Conservation (phyloP, 164 flowering plant genomes). For the Stephania cephalantha region DNA sequence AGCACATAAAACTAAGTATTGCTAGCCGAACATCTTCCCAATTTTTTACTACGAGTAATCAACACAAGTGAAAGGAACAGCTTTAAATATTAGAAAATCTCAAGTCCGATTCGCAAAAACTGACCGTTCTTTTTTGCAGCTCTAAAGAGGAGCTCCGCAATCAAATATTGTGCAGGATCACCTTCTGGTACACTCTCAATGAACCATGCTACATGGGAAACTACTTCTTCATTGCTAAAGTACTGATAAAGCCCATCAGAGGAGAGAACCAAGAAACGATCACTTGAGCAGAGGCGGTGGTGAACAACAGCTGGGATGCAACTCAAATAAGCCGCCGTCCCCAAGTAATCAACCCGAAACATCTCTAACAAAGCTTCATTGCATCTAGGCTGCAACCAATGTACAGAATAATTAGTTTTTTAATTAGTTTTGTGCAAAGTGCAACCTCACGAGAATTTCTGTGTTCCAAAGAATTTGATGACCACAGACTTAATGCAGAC, state of each 20-base stretch:
- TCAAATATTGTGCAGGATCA: slow-evolving; percentile 69
- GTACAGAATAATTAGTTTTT: not conserved
- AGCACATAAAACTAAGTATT: not conserved
- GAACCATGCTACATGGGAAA: slow-evolving; percentile 62
- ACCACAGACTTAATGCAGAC: not conserved
- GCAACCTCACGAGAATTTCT: not conserved
- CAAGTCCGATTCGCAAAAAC: slow-evolving; percentile 12
- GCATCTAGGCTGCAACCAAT: slow-evolving; percentile 45
- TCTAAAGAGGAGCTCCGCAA: slow-evolving; percentile 60
- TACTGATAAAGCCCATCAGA: slow-evolving; percentile 73
- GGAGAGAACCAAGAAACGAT: slow-evolving; percentile 58
- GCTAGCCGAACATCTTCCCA: not conserved
- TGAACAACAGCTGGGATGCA: slow-evolving; percentile 48
- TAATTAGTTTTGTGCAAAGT: not conserved
- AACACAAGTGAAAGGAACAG: not conserved
- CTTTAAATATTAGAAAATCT: not conserved
- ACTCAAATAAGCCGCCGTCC: slow-evolving; percentile 49
- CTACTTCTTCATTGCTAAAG: slow-evolving; percentile 70
- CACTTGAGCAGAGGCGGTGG: slow-evolving; percentile 54
- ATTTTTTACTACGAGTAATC: not conserved
- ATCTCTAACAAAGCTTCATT: slow-evolving; percentile 56
- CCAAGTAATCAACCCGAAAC: slow-evolving; percentile 53
- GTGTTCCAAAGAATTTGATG: too few species aligned
- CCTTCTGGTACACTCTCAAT: slow-evolving; percentile 66
- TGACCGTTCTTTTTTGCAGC: slow-evolving; percentile 72